These are phyloP conservation scores for Simplicillium aogashimaense DNA, from an alignment of 2,329 filamentous ascomycete species.

Conservation along the genomic window DNA sequence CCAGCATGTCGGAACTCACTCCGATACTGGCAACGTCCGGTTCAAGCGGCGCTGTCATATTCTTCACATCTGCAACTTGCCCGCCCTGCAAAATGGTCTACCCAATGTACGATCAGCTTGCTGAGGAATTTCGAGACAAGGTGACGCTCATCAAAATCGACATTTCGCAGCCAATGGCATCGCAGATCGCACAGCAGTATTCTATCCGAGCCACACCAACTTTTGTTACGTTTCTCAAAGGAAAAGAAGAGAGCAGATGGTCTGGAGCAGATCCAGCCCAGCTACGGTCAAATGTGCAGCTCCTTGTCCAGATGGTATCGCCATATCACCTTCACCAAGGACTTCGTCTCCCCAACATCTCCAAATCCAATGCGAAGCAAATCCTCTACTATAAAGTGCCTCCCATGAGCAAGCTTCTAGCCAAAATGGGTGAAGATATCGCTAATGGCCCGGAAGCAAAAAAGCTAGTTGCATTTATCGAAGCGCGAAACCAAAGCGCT, in stretches of 20 bases:
- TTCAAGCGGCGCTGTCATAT: constrained; percentile 67
- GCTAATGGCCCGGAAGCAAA: constrained; percentile 51
- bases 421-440: constrained; percentile 57
- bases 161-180: constrained; percentile 53
- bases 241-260: constrained; percentile 71
- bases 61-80: constrained; percentile 87
- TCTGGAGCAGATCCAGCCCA: constrained; percentile 60
- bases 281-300: constrained; percentile 60
- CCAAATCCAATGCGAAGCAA: constrained; percentile 51
- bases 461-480: constrained; percentile 62
- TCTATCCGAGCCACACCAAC: constrained; percentile 72
- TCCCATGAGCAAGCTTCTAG: constrained; percentile 69
- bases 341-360: constrained; percentile 61
- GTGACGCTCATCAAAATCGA: constrained; percentile 77
- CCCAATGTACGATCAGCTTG: constrained; percentile 71
- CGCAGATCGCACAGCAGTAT: constrained; percentile 55
- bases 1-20: constrained; percentile 25
- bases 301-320: constrained; percentile 66
- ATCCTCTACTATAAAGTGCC: constrained; percentile 70
- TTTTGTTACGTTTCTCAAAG: constrained; percentile 75
- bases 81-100: constrained; percentile 77
- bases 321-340: constrained; percentile 67
- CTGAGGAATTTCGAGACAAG: constrained; percentile 58
- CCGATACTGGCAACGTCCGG: constrained; percentile 43
- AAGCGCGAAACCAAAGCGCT: constrained; percentile 45